Conservation (phyloP, 345 rosid genomes). For the Odontarrhena argentea region DNA sequence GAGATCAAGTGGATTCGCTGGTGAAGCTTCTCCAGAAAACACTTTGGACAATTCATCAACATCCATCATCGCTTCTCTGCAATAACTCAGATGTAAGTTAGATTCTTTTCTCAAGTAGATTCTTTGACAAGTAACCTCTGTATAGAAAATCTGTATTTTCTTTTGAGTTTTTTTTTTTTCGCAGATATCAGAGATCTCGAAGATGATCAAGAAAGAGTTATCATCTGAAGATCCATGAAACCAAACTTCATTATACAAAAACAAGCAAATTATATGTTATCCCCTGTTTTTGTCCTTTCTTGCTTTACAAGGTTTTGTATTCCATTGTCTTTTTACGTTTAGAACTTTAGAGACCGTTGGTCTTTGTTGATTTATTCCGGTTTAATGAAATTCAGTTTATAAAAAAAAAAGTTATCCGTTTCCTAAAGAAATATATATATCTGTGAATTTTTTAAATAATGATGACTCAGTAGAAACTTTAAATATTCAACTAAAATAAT, state of each 20-base stretch:
- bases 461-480: no score
- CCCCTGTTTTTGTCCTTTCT: no score
- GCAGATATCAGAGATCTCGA: conserved; percentile 62
- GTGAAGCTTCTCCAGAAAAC: conserved; percentile 54
- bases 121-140: conserved; percentile 16
- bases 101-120: conserved; percentile 2
- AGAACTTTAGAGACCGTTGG: no score
- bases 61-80: conserved; percentile 50
- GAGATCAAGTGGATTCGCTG: conserved; percentile 73
- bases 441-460: no score
- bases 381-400: no score
- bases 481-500: no score
- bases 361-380: no score
- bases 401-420: no score
- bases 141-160: not conserved
- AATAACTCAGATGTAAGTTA: conserved; percentile 51
- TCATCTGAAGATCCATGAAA: conserved; percentile 16
- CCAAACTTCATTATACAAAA: not conserved
- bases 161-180: not conserved
- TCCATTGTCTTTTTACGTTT: no score
- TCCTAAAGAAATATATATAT: no score
- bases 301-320: no score
- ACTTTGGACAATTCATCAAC: conserved; percentile 46
- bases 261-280: no score
- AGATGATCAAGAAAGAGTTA: conserved; percentile 57